Conservation (phyloP, 768 basidiomycete species). For the Fomitopsis pulvina region DNA sequence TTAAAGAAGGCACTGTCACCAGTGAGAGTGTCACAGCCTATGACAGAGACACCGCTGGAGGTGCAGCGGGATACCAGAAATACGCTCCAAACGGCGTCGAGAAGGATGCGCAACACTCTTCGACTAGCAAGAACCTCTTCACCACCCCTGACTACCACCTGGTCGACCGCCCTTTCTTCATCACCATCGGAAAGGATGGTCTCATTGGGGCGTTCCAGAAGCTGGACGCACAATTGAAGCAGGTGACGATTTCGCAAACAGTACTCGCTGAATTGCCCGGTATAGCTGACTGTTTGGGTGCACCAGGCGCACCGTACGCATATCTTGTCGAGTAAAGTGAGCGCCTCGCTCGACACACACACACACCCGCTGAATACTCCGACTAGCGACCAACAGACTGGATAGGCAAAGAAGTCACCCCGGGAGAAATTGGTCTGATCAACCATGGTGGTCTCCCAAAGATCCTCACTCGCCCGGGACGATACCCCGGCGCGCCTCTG, state of each 20-base stretch:
- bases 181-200: conserved; percentile 61
- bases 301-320: conserved; percentile 47
- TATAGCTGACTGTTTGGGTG: not conserved
- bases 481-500: conserved; percentile 70
- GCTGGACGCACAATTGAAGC: conserved; percentile 54
- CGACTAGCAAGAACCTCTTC: conserved; percentile 28
- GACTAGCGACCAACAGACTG: conserved; percentile 54
- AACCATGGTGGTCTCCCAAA: conserved; percentile 82
- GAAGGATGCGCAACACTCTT: not conserved
- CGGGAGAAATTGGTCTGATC: conserved; percentile 67
- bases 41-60: not conserved
- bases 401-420: conserved; percentile 65
- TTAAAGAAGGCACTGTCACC: not conserved
- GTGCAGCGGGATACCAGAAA: not conserved
- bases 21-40: not conserved
- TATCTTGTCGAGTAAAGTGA: conserved; percentile 59
- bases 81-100: not conserved
- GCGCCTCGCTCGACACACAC: not conserved
- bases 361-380: not conserved
- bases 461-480: conserved; percentile 64
- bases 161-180: conserved; percentile 63
- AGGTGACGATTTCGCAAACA: conserved; percentile 28
- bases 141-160: conserved; percentile 42
- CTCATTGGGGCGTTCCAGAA: conserved; percentile 63
- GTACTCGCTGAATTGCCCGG: not conserved